Percentiles rank a stretch among this genome's conserved stretches.
Evolutionary conservation across 371 early-diverging fungal species (phyloP).

Genomic region (Chytridium lagenaria): DNA sequence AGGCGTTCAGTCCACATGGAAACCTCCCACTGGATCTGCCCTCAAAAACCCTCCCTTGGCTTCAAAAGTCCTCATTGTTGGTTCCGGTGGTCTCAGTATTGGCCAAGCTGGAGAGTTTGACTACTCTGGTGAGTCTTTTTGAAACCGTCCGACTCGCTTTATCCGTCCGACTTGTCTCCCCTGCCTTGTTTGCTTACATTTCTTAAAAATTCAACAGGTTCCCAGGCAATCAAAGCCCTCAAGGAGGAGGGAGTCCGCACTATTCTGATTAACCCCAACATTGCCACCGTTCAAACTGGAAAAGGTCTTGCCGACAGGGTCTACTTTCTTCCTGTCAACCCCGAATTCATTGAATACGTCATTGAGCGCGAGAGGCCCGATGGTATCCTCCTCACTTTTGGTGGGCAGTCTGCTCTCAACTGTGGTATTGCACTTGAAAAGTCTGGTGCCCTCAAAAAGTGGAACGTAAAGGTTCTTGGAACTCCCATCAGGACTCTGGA

Average conservation of each 20-base stretch:
- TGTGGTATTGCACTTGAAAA: conserved; percentile 86
- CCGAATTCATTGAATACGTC: conserved; percentile 88
- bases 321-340: conserved; percentile 93
- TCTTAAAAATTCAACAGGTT: conserved; percentile 52
- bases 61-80: conserved; percentile 89
- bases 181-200: background rate
- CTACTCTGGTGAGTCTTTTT: conserved; percentile 76
- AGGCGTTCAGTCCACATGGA: background rate
- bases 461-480: conserved; percentile 88
- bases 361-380: conserved; percentile 92
- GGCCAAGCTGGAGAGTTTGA: conserved; percentile 99
- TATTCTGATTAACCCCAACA: conserved; percentile 94
- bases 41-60: conserved; percentile 58
- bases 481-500: conserved; percentile 89
- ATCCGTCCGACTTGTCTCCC: background rate
- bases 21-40: background rate
- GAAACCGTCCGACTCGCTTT: background rate
- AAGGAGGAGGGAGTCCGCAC: conserved; percentile 88
- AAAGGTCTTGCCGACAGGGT: conserved; percentile 89
- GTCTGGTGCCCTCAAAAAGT: conserved; percentile 75
- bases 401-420: conserved; percentile 94
- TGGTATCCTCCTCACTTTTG: conserved; percentile 90
- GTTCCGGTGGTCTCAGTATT: conserved; percentile 92
- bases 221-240: conserved; percentile 95
- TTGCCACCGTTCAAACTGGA: conserved; percentile 97